phyloP scores from a whole-genome alignment of 1,139 yeast species.

The Yamadazyma trypodendri region DNA sequence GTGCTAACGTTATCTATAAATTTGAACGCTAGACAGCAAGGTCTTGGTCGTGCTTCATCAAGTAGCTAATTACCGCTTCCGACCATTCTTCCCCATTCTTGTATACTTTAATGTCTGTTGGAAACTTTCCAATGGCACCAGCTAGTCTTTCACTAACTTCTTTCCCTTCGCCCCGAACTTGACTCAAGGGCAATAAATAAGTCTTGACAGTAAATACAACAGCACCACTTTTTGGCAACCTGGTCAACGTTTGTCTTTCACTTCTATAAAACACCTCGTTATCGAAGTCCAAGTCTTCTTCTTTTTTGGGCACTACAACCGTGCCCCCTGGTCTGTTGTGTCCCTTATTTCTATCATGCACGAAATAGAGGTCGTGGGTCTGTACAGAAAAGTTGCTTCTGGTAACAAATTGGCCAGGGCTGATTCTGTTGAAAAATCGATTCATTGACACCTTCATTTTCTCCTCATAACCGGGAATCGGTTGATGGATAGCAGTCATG shows the following conservation, averaged over 20 bases:
- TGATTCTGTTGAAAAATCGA: slow-evolving; percentile 50
- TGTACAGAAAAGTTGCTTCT: slow-evolving; percentile 66
- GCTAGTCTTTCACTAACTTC: slow-evolving; percentile 40
- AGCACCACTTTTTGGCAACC: slow-evolving; percentile 55
- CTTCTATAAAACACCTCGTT: slow-evolving; percentile 55
- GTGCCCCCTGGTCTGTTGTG: slow-evolving; percentile 29
- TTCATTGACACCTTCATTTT: slow-evolving; percentile 63
- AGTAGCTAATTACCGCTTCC: slow-evolving; percentile 33
- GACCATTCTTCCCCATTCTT: slow-evolving; percentile 43
- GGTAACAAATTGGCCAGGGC: slow-evolving; percentile 53
- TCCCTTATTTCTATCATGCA: slow-evolving; percentile 53
- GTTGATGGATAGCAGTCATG: slow-evolving; percentile 54
- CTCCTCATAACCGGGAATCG: slow-evolving; percentile 60
- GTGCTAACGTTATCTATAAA: background rate
- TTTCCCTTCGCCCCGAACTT: slow-evolving; percentile 51
- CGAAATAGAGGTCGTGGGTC: slow-evolving; percentile 49
- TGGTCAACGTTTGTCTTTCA: slow-evolving; percentile 61
- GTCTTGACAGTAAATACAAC: slow-evolving; percentile 63
- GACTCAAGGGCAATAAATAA: slow-evolving; percentile 58
- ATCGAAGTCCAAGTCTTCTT: slow-evolving; percentile 51
- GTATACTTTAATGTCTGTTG: slow-evolving; percentile 37
- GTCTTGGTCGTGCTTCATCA: slow-evolving; percentile 15
- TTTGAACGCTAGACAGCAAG: too few relatives aligned
- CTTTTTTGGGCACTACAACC: slow-evolving; percentile 24
- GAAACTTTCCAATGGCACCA: slow-evolving; percentile 42